Base-by-base conservation (phyloP, 495 filamentous ascomycete species). In the Xylaria telfairii region DNA sequence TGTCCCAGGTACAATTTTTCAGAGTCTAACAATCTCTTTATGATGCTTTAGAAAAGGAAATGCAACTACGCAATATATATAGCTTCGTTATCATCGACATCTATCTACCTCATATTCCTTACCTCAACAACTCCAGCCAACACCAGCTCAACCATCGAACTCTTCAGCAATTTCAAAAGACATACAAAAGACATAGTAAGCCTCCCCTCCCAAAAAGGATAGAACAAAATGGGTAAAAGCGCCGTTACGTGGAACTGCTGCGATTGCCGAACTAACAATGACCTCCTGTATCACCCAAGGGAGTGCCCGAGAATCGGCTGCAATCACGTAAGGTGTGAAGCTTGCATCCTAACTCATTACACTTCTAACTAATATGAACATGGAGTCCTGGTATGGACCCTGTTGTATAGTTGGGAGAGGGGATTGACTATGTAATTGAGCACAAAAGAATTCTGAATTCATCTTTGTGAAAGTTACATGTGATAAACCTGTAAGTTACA, bases 251-350 rank as follows among this genome's bases (percentile, higher is more conserved):
- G 63, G 63, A 66, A 66, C 46, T 66, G 63, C 46, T 66, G 63
- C 63, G 63, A 66, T 34, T 66, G 63, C 28, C 41, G 63, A 9
- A 66, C 63, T 17, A 66, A 66, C 46, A 66, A 66, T 28, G 63
- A 66, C 63, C 44, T 66, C 3, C 63, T 66, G 9, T 44, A 26
- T 41, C 65, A 67, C 21, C 26, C 65, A 24, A 28, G 15, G 12
- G 46, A 32, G 47, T 57, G 65, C 17, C 47, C 47, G 3, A 37
- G 63, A 9, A 65, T 65, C 24, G 63, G 63, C 17, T 65, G 63
- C 26, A 30, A 10, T 30, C 63, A 65, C 26, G 1, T 37, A 3
- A 26, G 64, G 21, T 56, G 30, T 39, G 41, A 4, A n/a, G 37
- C 37, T 41, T 42, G 59, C 12, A 30, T 57, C 1, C 1, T 62